Percentiles rank a stretch among this genome's conserved stretches.
Evolutionary conservation across 164 flowering plant species (phyloP).

Genomic region (Aristolochia contorta): DNA sequence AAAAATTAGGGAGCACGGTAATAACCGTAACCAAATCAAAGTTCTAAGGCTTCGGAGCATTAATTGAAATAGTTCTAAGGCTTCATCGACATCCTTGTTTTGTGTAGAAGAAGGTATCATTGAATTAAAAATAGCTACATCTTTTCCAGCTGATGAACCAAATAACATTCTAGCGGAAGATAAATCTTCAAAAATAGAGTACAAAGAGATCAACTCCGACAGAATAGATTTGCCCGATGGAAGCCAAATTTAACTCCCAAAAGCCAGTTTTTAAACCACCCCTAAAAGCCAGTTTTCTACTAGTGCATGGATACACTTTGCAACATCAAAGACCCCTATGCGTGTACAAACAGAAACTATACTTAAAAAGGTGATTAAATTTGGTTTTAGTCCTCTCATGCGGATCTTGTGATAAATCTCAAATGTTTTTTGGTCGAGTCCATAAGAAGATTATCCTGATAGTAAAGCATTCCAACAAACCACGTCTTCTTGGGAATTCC

Average conservation of each 20-base stretch:
- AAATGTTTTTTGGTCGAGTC: conserved; percentile 19
- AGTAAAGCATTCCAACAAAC: conserved; percentile 48
- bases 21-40: conserved; percentile 43
- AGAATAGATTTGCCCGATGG: conserved; percentile 8
- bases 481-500: conserved; percentile 16
- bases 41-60: conserved; percentile 6
- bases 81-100: conserved; percentile 10
- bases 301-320: conserved; percentile 14
- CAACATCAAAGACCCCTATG: conserved; percentile 5
- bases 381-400: conserved; percentile 11
- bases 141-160: conserved; percentile 8
- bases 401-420: conserved; percentile 21
- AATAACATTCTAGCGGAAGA: conserved; percentile 8
- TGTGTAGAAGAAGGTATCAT: conserved; percentile 19
- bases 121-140: conserved; percentile 18
- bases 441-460: conserved; percentile 27
- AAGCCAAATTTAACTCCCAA: conserved; percentile 13
- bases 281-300: too few species aligned
- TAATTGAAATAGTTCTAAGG: conserved; percentile 11
- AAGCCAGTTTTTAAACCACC: too few species aligned
- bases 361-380: conserved; percentile 16
- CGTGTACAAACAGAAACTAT: conserved; percentile 13
- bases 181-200: conserved; percentile 11
- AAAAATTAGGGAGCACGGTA: conserved; percentile 33
- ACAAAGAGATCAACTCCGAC: conserved; percentile 17